Evolutionary conservation across 768 basidiomycete genomes (phyloP).

Genomic region (Rhodocollybia butyracea): DNA sequence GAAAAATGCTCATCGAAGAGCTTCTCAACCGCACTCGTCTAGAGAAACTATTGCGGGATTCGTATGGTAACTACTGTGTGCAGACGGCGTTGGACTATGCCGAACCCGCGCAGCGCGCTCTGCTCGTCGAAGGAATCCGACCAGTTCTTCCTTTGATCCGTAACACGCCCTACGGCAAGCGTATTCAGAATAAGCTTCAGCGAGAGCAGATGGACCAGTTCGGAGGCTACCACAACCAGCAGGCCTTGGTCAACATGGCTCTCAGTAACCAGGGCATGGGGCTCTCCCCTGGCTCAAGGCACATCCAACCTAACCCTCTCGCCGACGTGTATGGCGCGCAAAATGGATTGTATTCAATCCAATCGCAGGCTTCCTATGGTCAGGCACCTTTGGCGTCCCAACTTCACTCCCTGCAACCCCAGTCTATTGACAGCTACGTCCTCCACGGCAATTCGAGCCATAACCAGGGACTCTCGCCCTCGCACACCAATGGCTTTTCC

Average conservation of each 20-base stretch:
- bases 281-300: conserved; percentile 38
- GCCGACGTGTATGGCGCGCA: conserved; percentile 65
- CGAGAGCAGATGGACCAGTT: conserved; percentile 83
- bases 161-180: conserved; percentile 99
- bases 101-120: conserved; percentile 86
- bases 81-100: conserved; percentile 98
- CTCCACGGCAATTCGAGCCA: conserved; percentile 71
- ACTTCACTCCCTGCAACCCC: conserved; percentile 61
- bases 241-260: conserved; percentile 55
- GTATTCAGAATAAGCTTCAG: conserved; percentile 97
- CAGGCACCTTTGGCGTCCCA: conserved; percentile 54
- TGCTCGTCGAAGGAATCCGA: conserved; percentile 95
- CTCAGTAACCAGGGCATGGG: conserved; percentile 57
- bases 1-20: conserved; percentile 94
- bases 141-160: conserved; percentile 98
- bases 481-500: conserved; percentile 56
- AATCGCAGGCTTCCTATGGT: conserved; percentile 51
- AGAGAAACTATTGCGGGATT: conserved; percentile 94
- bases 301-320: conserved; percentile 53
- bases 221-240: conserved; percentile 58
- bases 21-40: conserved; percentile 90
- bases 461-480: conserved; percentile 57
- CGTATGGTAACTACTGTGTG: conserved; percentile 95
- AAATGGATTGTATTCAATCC: conserved; percentile 59
- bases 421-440: conserved; percentile 79